These are phyloP conservation scores for Allantophomopsis lycopodina DNA, from an alignment of 2,329 filamentous ascomycete genomes.

Conservation along the genomic window DNA sequence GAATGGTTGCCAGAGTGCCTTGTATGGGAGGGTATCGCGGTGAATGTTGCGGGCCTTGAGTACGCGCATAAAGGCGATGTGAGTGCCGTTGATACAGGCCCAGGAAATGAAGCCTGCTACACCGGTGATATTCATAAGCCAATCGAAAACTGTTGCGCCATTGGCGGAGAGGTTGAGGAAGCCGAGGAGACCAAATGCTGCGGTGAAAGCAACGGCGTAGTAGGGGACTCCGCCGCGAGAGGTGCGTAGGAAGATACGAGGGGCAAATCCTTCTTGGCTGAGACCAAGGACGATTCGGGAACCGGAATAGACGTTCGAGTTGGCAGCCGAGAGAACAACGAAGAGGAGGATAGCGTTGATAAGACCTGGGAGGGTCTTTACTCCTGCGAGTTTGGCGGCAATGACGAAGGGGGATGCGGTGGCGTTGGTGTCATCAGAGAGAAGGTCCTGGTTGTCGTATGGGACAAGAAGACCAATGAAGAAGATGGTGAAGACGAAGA, in stretches of 20 bases:
- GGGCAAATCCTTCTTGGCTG: constrained; percentile 49
- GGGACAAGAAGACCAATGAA: constrained; percentile 62
- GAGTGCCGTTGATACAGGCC: constrained; percentile 50
- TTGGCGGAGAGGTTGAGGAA: constrained; percentile 51
- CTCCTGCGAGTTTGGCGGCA: constrained; percentile 45
- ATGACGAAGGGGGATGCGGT: constrained; percentile 50
- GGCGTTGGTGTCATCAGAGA: constrained; percentile 37
- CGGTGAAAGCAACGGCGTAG: constrained; percentile 39
- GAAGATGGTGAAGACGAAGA: constrained; percentile 53
- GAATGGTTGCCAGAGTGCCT: constrained; percentile 47
- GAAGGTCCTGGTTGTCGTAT: constrained; percentile 39
- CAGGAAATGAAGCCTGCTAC: constrained; percentile 60
- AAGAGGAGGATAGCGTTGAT: constrained; percentile 70
- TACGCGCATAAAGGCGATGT: constrained; percentile 51
- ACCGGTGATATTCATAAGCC: constrained; percentile 58
- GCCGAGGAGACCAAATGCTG: constrained; percentile 46
- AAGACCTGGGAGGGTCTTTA: constrained; percentile 49
- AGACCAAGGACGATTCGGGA: constrained; percentile 55
- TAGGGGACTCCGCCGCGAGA: constrained; percentile 50
- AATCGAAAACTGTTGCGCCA: constrained; percentile 52
- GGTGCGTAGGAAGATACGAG: constrained; percentile 41
- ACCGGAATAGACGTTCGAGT: constrained; percentile 63
- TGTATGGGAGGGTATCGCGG: constrained; percentile 44
- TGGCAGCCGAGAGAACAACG: constrained; percentile 66
- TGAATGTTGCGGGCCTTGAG: constrained; percentile 40